phyloP scores from a whole-genome alignment of 1,284 basidiomycete species.

The Marasmius tenuissimus region DNA sequence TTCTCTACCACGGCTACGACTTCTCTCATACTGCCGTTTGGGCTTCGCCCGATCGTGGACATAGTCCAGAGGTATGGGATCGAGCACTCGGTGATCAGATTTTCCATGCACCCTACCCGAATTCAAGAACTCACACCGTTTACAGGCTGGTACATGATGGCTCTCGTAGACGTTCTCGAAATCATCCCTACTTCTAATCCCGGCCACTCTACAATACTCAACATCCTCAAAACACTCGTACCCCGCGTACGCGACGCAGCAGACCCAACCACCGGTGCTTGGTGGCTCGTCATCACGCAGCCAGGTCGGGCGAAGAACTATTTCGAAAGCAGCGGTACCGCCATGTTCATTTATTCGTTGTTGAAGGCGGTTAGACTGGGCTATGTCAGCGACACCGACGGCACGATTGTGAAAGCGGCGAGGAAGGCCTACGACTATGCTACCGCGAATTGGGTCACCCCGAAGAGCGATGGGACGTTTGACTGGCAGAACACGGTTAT shows the following conservation, averaged over 20 bases:
- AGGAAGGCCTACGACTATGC: constrained; percentile 45
- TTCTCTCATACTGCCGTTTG: constrained; percentile 40
- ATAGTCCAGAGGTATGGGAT: constrained; percentile 49
- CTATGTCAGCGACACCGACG: constrained; percentile 37
- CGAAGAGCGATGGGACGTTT: constrained; percentile 44
- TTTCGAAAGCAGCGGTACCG: constrained; percentile 47
- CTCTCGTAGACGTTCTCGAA: constrained; percentile 46
- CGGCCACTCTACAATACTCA: constrained; percentile 29
- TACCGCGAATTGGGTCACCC: constrained; percentile 38
- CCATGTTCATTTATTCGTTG: constrained; percentile 49
- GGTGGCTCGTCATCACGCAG: constrained; percentile 52
- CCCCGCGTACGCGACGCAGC: constrained; percentile 39
- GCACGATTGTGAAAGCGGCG: constrained; percentile 35
- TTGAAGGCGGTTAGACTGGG: constrained; percentile 45
- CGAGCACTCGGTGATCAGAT: constrained; percentile 34
- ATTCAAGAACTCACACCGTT: background rate
- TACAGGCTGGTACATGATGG: constrained; percentile 47
- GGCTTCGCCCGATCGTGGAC: constrained; percentile 46
- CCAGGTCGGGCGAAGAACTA: constrained; percentile 47
- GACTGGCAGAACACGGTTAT: constrained; percentile 43
- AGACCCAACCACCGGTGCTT: constrained; percentile 39
- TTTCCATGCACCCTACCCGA: background rate
- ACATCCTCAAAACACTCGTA: constrained; percentile 33
- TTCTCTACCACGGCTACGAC: constrained; percentile 53
- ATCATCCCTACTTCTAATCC: constrained; percentile 34